Evolutionary conservation across 2,329 filamentous ascomycete species (phyloP), one percentile per base, ranked within the genome.

Genomic region (Penicillium sp.): DNA sequence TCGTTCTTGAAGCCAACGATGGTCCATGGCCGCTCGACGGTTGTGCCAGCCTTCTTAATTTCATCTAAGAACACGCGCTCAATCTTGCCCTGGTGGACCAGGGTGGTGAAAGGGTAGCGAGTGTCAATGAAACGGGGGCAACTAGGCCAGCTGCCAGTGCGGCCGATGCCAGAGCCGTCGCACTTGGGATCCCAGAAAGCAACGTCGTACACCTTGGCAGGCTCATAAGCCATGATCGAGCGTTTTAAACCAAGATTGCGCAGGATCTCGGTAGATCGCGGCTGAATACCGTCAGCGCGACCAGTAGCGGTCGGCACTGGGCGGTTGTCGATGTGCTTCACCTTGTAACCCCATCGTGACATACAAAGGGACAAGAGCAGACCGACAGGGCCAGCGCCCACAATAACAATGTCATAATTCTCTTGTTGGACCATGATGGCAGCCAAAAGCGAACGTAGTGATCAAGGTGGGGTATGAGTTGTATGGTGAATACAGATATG

Each of bases 251-350:
- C 91, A 87, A 96, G 90, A 69, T 96, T 96, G 50, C 89, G 86
- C 45, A 96, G 80, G 16, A 96, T 83, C 66, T 96, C 91, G 25
- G 95, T 80, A 0, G 91, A 95, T 37, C 92, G 87, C 36, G 91
- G 91, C 76, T 96, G 91, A 55, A 97, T 95, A 59, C 91, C 91
- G 75, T 96, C 91, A 53, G 91, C 92, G 61, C 91, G 89, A 50
- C 91, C 91, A 19, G 91, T 96, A 2, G 85, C 78, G 12, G 91
- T 96, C 16, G 91, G 91, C 67, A 93, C 89, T 2, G 90, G 81
- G 56, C 91, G 84, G 75, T 95, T 96, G 77, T 96, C 92, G 69
- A 96, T 91, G 76, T 96, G 91, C 80, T 93, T 96, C 74, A 97
- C 90, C 73, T 86, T 91, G 80, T 96, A 97, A 19, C 92, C 92